Evolutionary conservation across 805 yeast species (phyloP).

Genomic region (Hagleromyces aurorensis): DNA sequence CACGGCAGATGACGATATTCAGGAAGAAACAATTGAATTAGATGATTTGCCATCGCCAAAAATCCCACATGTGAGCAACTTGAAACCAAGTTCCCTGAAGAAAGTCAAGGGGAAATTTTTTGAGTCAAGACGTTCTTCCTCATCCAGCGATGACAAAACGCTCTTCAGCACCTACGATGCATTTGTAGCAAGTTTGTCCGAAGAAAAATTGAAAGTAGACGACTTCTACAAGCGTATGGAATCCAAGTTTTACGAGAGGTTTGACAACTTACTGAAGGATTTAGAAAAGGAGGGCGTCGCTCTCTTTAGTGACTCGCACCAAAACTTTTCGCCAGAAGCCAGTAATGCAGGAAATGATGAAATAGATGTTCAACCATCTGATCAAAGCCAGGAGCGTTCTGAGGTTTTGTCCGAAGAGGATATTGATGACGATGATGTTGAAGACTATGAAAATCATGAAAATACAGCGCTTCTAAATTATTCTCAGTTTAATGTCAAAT

Average conservation of each 20-base stretch:
- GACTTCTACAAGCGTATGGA: slow-evolving; percentile 43
- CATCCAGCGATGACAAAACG: slow-evolving; percentile 23
- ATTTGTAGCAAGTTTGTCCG: slow-evolving; percentile 39
- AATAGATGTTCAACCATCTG: slow-evolving; percentile 3
- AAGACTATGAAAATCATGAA: slow-evolving; percentile 32
- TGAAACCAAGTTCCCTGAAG: slow-evolving; percentile 9
- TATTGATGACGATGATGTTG: slow-evolving; percentile 34
- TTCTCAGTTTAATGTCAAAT: slow-evolving; percentile 40
- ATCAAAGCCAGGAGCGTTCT: slow-evolving; percentile 3
- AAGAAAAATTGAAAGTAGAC: slow-evolving; percentile 47
- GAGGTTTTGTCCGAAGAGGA: slow-evolving; percentile 17
- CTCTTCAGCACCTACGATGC: slow-evolving; percentile 33
- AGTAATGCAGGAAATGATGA: slow-evolving; percentile 5
- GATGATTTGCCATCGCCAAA: slow-evolving; percentile 9
- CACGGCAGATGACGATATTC: slow-evolving; percentile 4
- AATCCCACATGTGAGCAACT: slow-evolving; percentile 6
- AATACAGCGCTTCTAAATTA: slow-evolving; percentile 45
- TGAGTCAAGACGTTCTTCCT: slow-evolving; percentile 13
- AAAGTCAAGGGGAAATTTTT: slow-evolving; percentile 12
- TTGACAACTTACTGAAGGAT: slow-evolving; percentile 41
- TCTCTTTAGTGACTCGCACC: background rate
- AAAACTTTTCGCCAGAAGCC: slow-evolving; percentile 3
- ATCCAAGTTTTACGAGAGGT: slow-evolving; percentile 37
- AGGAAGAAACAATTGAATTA: slow-evolving; percentile 10
- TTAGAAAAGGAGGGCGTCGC: slow-evolving; percentile 33